Evolutionary conservation across 2,329 filamentous ascomycete species (phyloP).

Genomic region (Trichoderma polysporum): DNA sequence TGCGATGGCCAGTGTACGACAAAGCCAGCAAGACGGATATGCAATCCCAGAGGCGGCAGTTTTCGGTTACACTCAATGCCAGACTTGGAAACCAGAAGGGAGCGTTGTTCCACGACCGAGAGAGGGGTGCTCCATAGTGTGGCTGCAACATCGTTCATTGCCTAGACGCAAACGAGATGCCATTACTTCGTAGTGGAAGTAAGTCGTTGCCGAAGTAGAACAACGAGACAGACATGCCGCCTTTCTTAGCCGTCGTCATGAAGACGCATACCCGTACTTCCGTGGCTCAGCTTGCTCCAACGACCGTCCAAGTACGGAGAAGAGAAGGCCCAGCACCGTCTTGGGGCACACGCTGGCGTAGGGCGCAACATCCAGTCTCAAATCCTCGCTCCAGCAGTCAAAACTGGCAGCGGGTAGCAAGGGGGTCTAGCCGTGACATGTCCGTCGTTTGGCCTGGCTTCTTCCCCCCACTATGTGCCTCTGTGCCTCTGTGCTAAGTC

Average conservation of each 20-base stretch:
- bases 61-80: slow-evolving; percentile 8
- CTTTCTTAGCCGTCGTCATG: not conserved
- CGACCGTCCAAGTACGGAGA: not conserved
- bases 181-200: not conserved
- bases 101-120: not conserved
- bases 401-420: slow-evolving; percentile 14
- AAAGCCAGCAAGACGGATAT: slow-evolving; percentile 8
- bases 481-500: slow-evolving; percentile 6
- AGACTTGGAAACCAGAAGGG: not conserved
- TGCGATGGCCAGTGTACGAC: slow-evolving; percentile 16
- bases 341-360: not conserved
- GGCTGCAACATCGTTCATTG: not conserved
- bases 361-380: slow-evolving; percentile 14
- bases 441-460: slow-evolving; percentile 2
- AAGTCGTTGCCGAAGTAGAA: not conserved
- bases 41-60: slow-evolving; percentile 12
- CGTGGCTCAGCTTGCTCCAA: slow-evolving; percentile 7
- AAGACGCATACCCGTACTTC: not conserved
- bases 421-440: slow-evolving; percentile 15
- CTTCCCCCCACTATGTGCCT: not conserved
- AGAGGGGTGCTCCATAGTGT: not conserved
- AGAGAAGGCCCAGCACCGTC: not conserved
- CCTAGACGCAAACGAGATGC: not conserved
- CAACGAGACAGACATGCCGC: not conserved
- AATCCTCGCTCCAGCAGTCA: not conserved